Evolutionary conservation across 805 yeast species (phyloP), one percentile per base, ranked within the genome.

Genomic region (Ogataea methylovora): DNA sequence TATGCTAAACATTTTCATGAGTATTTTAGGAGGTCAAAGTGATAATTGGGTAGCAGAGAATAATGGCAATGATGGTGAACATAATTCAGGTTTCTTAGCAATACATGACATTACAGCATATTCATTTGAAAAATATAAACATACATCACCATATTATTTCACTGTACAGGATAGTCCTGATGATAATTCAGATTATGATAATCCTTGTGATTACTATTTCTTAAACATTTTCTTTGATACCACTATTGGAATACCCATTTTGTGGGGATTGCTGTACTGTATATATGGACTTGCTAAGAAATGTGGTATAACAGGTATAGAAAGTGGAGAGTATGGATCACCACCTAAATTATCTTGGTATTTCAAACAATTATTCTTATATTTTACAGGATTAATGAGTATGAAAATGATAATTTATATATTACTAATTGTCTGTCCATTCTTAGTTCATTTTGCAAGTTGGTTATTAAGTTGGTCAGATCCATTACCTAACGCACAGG

Each of bases 131-230:
- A 6, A 10, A 10, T 11, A 7, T 6, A 7, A 24, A 6, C 26
- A 24, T 11, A 24, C 26, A 9, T 8, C n/a, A 11, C 26, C 26
- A 24, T 24, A 24, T n/a, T 21, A 19, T 11, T 4, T 21, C 5
- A 19, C 6, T 21, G 12, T 3, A 8, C 5, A 14, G 4, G 8
- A 10, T 3, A 9, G 12, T 13, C 12, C 5, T 15, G 16, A 19
- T 8, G 29, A 32, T 25, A 13, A 15, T 20, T 4, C 13, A 3
- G 34, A 52, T n/a, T 61, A 53, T 4, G 70, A 63, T 24, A 73
- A 70, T 32, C 94, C 95, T 7, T 92, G 97, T 58, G 90, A 85
- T 46, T 92, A 96, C 92, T 90, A 92, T 61, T 90, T 90, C 51
- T 63, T 92, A 35, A 90, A 84, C 49, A 71, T 90, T 25, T 67